Conservation (phyloP, 768 basidiomycete genomes). For the Amanita exitialis region DNA sequence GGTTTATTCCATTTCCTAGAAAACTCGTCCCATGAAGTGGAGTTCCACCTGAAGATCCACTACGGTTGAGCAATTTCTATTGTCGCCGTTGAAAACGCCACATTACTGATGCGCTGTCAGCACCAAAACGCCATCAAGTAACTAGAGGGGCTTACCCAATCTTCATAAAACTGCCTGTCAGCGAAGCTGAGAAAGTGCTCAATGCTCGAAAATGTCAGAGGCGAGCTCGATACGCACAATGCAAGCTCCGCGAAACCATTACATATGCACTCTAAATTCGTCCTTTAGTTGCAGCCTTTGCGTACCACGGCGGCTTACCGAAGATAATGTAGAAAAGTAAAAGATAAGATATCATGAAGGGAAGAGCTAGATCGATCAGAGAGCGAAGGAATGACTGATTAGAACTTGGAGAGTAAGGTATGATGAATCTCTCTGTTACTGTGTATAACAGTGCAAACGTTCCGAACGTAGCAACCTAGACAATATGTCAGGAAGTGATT, state of each 20-base stretch:
- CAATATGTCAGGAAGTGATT: slow-evolving; percentile 29
- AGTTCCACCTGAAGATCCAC: slow-evolving; percentile 67
- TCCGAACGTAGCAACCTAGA: slow-evolving; percentile 80
- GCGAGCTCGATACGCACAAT: slow-evolving; percentile 38
- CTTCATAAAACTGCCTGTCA: slow-evolving; percentile 96
- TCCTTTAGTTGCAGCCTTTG: neutral
- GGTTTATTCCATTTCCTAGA: slow-evolving; percentile 99
- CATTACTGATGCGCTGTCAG: neutral
- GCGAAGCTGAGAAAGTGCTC: slow-evolving; percentile 55
- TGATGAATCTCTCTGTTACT: slow-evolving; percentile 91
- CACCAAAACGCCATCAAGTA: neutral
- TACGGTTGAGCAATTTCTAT: neutral
- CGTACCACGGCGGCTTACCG: slow-evolving; percentile 31
- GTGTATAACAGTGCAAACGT: slow-evolving; percentile 91
- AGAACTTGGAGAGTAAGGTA: slow-evolving; percentile 64
- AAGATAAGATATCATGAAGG: slow-evolving; percentile 90
- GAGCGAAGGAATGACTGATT: slow-evolving; percentile 68
- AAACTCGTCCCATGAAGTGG: slow-evolving; percentile 94
- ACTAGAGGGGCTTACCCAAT: slow-evolving; percentile 52
- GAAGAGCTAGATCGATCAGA: slow-evolving; percentile 79
- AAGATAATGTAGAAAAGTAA: slow-evolving; percentile 83
- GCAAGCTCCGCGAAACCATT: slow-evolving; percentile 93
- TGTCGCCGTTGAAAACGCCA: neutral
- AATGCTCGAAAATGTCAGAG: neutral
- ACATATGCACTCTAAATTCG: slow-evolving; percentile 77